Conservation (phyloP, 192 early-diverging fungal genomes). For the Gryganskiella cystojenkinii region DNA sequence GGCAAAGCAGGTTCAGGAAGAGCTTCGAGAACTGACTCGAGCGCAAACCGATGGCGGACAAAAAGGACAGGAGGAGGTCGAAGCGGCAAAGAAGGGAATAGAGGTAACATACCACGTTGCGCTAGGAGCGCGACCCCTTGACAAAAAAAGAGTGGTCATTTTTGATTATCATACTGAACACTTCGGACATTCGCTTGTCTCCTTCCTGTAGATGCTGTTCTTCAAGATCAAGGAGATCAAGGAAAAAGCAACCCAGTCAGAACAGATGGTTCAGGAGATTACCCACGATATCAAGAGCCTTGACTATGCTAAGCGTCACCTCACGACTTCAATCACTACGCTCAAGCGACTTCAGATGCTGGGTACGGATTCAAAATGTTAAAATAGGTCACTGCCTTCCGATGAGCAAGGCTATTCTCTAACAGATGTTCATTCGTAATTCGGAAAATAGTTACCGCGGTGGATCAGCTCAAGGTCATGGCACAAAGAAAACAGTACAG, state of each 20-base stretch:
- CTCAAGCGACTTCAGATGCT: slow-evolving; percentile 92
- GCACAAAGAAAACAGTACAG: slow-evolving; percentile 76
- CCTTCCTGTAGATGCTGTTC: slow-evolving; percentile 72
- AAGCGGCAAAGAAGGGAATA: slow-evolving; percentile 79
- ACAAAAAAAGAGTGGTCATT: background rate
- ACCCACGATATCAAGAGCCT: slow-evolving; percentile 95
- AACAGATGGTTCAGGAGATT: slow-evolving; percentile 92
- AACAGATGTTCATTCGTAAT: background rate
- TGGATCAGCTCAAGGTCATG: slow-evolving; percentile 77
- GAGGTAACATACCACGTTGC: slow-evolving; percentile 60
- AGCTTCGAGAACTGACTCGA: slow-evolving; percentile 78
- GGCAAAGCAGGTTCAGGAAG: slow-evolving; percentile 67
- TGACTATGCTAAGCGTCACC: slow-evolving; percentile 93
- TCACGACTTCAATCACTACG: slow-evolving; percentile 82
- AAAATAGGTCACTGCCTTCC: background rate
- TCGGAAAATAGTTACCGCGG: slow-evolving; percentile 66
- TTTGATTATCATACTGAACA: background rate
- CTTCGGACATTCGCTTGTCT: background rate
- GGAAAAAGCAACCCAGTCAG: slow-evolving; percentile 84
- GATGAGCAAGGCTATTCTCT: too few species aligned
- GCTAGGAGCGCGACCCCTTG: background rate
- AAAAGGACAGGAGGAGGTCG: slow-evolving; percentile 71
- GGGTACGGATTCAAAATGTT: slow-evolving; percentile 52
- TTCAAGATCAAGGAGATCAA: slow-evolving; percentile 86
- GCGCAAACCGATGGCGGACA: slow-evolving; percentile 72